Evolutionary conservation across 164 flowering plant genomes (phyloP).

Genomic region (Warburgia ugandensis): DNA sequence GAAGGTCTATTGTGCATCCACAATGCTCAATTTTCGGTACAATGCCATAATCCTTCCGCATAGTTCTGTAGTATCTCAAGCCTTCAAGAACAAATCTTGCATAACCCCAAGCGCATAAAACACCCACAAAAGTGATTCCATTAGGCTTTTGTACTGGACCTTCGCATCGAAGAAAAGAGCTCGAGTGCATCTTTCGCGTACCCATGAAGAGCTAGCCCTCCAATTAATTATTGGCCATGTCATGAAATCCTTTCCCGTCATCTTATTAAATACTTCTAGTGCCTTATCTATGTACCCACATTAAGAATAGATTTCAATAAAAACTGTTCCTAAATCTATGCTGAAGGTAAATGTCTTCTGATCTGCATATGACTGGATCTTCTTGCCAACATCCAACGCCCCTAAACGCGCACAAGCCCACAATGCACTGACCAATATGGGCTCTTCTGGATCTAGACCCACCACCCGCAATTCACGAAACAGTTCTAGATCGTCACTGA

Average conservation of each 20-base stretch:
- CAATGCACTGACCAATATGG: constrained; percentile 51
- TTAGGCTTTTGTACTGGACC: constrained; percentile 33
- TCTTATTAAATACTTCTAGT: constrained; percentile 33
- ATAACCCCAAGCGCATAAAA: constrained; percentile 56
- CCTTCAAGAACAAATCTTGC: constrained; percentile 60
- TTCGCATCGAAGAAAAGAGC: constrained; percentile 39
- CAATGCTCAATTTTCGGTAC: constrained; percentile 59
- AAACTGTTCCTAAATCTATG: constrained; percentile 42
- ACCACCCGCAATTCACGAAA: constrained; percentile 54
- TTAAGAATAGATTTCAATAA: constrained; percentile 67
- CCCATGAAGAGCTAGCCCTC: constrained; percentile 58
- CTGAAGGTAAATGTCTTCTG: constrained; percentile 22
- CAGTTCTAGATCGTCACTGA: constrained; percentile 40
- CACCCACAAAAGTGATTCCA: constrained; percentile 61
- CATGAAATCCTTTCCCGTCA: constrained; percentile 46
- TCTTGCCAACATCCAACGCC: constrained; percentile 45
- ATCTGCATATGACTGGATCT: constrained; percentile 30
- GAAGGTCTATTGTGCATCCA: constrained; percentile 71
- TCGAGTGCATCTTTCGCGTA: constrained; percentile 35
- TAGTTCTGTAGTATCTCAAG: constrained; percentile 35
- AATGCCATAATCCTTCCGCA: constrained; percentile 37
- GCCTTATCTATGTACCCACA: constrained; percentile 56
- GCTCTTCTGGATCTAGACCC: constrained; percentile 51
- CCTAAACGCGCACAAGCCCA: constrained; percentile 55
- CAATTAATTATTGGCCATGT: constrained; percentile 55